Base-by-base conservation (phyloP, 768 basidiomycete genomes). In the Nevesoporus exiguus region DNA sequence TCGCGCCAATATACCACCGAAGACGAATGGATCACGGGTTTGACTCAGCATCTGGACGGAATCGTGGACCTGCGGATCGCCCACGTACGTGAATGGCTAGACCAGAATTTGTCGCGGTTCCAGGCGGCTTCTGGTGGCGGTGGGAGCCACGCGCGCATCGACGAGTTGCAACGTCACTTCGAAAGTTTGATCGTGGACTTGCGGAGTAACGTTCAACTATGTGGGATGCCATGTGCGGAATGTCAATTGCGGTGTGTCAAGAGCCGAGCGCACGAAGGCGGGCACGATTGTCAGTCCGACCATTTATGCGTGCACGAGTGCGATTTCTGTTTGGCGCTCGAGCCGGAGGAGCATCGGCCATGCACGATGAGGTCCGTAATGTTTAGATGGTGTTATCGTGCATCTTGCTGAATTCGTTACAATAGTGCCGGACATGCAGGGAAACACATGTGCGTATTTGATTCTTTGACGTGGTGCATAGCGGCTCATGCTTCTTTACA, bases 361-460 rank as follows among this genome's bases (percentile, higher is more conserved):
- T 85, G 83, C 63, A 74, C 77, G 15, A 71, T 78, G 57, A 71
- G 70, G 82, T 83, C 60, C 47, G 81, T 71, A 8, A 22, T 10
- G 22, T 15, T 14, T 27, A 8, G 4, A 25, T 52, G 47, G 3
- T 21, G 9, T n/a, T 29, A 2, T 3, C 27, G 4, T 40, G 6
- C n/a, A 2, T 30, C 25, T 29, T 49, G 14, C 45, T 49, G 14
- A 52, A 17, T 21, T 27, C 3, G n/a, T 41, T 10, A 4, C 3
- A 0, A 24, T 31, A 84, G 83, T n/a, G 83, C 82, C 29, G 84
- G 84, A 0, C 83, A 85, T 55, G 64, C 75, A 21, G 81, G 80
- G 14, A 71, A 68, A 10, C 83, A 85, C 57, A 73, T 82, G 84
- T 83, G 63, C 4, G 77, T 60, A 25, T 45, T 34, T 2, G 2